A percentile compares a stretch with the other conserved stretches of the same genome.
phyloP scores from a whole-genome alignment of 495 filamentous ascomycete genomes.

The Patellaria atrata region DNA sequence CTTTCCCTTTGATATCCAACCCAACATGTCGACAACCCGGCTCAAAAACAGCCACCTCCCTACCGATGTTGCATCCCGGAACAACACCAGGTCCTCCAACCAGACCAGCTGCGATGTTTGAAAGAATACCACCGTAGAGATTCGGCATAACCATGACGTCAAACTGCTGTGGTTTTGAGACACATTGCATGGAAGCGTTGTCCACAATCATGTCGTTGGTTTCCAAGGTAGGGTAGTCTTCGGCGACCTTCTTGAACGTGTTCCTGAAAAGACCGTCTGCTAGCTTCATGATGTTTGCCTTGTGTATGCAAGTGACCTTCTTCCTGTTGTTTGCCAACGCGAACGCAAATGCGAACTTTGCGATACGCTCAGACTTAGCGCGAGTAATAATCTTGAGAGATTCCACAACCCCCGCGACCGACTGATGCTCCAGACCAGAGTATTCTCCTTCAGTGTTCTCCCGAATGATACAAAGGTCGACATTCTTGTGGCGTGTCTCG shows the following conservation, averaged over 20 bases:
- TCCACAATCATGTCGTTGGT: conserved; percentile 99
- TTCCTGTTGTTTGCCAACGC: conserved; percentile 95
- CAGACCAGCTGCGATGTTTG: conserved; percentile 97
- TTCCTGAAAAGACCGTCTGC: conserved; percentile 96
- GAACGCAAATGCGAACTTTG: conserved; percentile 96
- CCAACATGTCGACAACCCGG: conserved; percentile 97
- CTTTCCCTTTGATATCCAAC: conserved; percentile 97
- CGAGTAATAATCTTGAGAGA: conserved; percentile 99
- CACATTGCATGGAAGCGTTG: conserved; percentile 98
- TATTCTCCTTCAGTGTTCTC: conserved; percentile 99
- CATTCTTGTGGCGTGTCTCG: conserved; percentile 86
- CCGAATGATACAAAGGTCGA: conserved; percentile 97
- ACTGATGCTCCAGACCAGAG: conserved; percentile 96
- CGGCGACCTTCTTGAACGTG: conserved; percentile 83
- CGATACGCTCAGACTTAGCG: conserved; percentile 95
- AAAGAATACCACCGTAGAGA: conserved; percentile 95
- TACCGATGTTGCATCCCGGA: conserved; percentile 98
- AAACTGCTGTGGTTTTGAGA: conserved; percentile 90
- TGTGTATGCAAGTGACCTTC: conserved; percentile 99
- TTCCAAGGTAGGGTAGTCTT: conserved; percentile 86
- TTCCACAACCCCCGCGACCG: conserved; percentile 90
- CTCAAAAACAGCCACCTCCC: conserved; percentile 96
- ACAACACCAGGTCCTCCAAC: conserved; percentile 96
- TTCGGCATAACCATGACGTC: conserved; percentile 99
- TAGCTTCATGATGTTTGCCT: conserved; percentile 99